A percentile compares a stretch with the other conserved stretches of the same genome.
Conservation (phyloP, 331 rosid species). For the Stylosanthes scabra region DNA sequence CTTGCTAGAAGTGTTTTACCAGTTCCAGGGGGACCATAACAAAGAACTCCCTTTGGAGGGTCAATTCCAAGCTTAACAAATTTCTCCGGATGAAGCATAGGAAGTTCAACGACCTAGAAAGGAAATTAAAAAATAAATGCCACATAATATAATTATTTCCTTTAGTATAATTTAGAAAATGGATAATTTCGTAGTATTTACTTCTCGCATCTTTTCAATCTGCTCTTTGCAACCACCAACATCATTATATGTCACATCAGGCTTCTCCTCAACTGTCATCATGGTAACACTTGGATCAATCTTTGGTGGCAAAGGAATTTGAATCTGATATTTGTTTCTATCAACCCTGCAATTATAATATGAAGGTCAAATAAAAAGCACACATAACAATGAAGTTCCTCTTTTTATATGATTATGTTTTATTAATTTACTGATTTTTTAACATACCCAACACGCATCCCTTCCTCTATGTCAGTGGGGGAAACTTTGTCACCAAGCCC, state of each 20-base stretch:
- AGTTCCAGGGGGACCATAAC: conserved; percentile 99
- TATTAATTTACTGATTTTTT: background rate
- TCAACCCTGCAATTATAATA: conserved; percentile 74
- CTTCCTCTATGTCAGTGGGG: conserved; percentile 98
- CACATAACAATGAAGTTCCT: conserved; percentile 6
- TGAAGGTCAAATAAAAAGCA: conserved; percentile 39
- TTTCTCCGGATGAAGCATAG: conserved; percentile 99
- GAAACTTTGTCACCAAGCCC: conserved; percentile 99
- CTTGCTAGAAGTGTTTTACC: conserved; percentile 96
- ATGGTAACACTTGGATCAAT: conserved; percentile 98
- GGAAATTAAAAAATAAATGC: conserved; percentile 27
- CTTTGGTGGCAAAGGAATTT: conserved; percentile 98
- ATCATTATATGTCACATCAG: conserved; percentile 97
- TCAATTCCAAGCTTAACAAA: conserved; percentile 99
- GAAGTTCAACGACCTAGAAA: conserved; percentile 93
- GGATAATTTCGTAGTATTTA: conserved; percentile 33
- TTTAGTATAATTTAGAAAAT: background rate
- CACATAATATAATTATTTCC: background rate
- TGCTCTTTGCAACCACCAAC: conserved; percentile 99
- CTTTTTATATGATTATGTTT: conserved; percentile 1
- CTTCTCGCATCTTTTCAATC: conserved; percentile 97
- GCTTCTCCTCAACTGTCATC: conserved; percentile 99
- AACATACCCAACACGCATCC: conserved; percentile 99
- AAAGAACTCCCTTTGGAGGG: conserved; percentile 99
- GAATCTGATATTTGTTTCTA: conserved; percentile 96